Percentiles rank a stretch among this genome's conserved stretches.
Evolutionary conservation across 2,329 filamentous ascomycete species (phyloP).

Genomic region (Phaeosphaeria sp.): DNA sequence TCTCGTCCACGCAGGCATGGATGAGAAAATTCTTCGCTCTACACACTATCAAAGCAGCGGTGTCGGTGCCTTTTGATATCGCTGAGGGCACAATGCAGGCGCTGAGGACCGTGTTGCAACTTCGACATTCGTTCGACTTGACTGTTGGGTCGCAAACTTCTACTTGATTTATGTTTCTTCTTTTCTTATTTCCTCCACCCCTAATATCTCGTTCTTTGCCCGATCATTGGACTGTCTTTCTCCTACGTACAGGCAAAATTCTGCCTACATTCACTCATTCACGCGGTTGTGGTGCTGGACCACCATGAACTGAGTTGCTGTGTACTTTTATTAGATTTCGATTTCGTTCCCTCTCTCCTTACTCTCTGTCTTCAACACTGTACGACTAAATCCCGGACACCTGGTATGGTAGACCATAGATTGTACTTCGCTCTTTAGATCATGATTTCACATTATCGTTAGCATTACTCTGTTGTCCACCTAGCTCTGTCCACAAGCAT

Average conservation of each 20-base stretch:
- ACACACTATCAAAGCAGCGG: constrained; percentile 28
- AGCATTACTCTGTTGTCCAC: too few species aligned
- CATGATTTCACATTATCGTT: too few species aligned
- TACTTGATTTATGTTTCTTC: background rate
- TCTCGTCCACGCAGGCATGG: constrained; percentile 21
- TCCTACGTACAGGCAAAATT: background rate
- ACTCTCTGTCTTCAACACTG: background rate
- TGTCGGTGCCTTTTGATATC: constrained; percentile 28
- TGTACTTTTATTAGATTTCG: background rate
- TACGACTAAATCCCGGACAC: background rate
- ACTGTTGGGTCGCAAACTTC: background rate
- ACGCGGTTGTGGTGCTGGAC: background rate
- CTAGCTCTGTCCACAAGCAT: too few species aligned
- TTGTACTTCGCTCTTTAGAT: background rate
- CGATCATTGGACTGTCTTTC: background rate
- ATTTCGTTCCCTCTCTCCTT: too few species aligned
- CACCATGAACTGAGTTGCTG: background rate
- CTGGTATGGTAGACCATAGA: background rate
- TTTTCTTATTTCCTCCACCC: background rate
- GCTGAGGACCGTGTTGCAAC: constrained; percentile 34
- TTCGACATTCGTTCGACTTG: constrained; percentile 28
- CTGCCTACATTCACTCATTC: background rate
- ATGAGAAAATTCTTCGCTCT: constrained; percentile 40
- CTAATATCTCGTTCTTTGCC: background rate
- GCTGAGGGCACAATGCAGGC: constrained; percentile 27